Percentiles rank a stretch among this genome's conserved stretches.
These are phyloP conservation scores for Monilinia vaccinii-corymbosi DNA, from an alignment of 2,329 filamentous ascomycete species.

Conservation along the genomic window DNA sequence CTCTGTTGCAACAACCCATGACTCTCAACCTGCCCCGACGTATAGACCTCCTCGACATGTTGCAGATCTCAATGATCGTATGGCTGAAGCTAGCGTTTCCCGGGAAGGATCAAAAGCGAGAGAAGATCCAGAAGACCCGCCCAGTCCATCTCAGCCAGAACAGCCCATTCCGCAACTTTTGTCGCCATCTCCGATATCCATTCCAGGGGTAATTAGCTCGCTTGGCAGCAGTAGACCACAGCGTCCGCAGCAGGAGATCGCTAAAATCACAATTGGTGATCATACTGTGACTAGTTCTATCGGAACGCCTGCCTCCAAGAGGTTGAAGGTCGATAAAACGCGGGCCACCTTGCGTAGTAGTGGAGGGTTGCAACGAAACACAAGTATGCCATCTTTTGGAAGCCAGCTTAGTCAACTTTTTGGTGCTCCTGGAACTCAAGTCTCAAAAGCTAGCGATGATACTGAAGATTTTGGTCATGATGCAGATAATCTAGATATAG, in stretches of 20 bases:
- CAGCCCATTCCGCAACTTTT: conserved; percentile 19
- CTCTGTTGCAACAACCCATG: conserved; percentile 15
- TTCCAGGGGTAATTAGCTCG: conserved; percentile 20
- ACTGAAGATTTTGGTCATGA: conserved; percentile 15
- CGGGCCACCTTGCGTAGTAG: conserved; percentile 6
- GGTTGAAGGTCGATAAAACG: conserved; percentile 13
- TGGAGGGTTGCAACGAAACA: neutral
- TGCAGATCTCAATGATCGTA: conserved; percentile 26
- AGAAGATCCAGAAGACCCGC: neutral
- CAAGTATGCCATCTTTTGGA: conserved; percentile 23
- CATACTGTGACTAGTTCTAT: conserved; percentile 28
- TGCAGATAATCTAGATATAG: conserved; percentile 23
- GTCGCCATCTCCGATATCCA: conserved; percentile 20
- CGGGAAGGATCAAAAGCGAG: conserved; percentile 5
- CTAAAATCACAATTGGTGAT: conserved; percentile 30
- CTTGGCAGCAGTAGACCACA: conserved; percentile 18
- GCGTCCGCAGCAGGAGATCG: conserved; percentile 21
- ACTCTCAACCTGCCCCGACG: conserved; percentile 10
- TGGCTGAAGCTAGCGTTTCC: conserved; percentile 18
- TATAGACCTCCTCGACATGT: conserved; percentile 18
- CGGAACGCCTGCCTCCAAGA: conserved; percentile 23
- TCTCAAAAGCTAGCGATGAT: conserved; percentile 7
- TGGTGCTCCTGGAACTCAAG: conserved; percentile 21
- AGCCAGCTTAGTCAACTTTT: conserved; percentile 26
- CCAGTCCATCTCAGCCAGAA: conserved; percentile 10